A percentile compares a stretch with the other conserved stretches of the same genome.
Conservation (phyloP, 2,329 filamentous ascomycete species). For the Penicillium oxalicum region DNA sequence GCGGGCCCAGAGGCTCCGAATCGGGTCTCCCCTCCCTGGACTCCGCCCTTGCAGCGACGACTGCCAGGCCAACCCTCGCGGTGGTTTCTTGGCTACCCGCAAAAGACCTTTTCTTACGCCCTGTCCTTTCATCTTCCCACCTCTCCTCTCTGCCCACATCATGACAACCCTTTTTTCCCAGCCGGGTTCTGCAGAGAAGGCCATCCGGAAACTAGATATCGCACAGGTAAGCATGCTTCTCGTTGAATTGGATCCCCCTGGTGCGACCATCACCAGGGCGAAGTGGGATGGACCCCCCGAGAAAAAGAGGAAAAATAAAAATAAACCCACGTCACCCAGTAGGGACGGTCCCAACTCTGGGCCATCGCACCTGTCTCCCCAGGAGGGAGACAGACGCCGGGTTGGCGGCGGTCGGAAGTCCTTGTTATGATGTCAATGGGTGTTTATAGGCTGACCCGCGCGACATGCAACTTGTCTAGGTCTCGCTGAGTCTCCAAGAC, state of each 20-base stretch:
- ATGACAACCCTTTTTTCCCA: slow-evolving; percentile 28
- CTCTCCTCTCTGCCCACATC: slow-evolving; percentile 12
- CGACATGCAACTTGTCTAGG: slow-evolving; percentile 49
- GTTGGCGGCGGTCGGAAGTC: no score
- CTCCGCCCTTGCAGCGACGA: slow-evolving; percentile 18
- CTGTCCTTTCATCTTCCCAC: slow-evolving; percentile 4
- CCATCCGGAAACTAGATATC: slow-evolving; percentile 39
- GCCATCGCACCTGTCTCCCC: no score
- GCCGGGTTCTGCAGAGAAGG: slow-evolving; percentile 32
- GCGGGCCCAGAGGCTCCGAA: slow-evolving; percentile 10
- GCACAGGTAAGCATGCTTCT: slow-evolving; percentile 30
- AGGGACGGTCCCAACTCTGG: background rate
- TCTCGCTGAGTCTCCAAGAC: slow-evolving; percentile 87
- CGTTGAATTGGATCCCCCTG: background rate
- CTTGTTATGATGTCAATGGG: background rate
- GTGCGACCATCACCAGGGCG: no score
- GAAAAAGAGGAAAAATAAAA: background rate
- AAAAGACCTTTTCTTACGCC: slow-evolving; percentile 7
- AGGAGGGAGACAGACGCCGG: no score
- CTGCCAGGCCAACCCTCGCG: slow-evolving; percentile 5
- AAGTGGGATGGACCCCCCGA: background rate
- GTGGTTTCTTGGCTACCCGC: background rate
- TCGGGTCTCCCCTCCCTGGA: slow-evolving; percentile 7
- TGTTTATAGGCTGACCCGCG: slow-evolving; percentile 1
- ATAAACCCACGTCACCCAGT: background rate